Evolutionary conservation across 192 early-diverging fungal genomes (phyloP).

Genomic region (Coemansia sp.): DNA sequence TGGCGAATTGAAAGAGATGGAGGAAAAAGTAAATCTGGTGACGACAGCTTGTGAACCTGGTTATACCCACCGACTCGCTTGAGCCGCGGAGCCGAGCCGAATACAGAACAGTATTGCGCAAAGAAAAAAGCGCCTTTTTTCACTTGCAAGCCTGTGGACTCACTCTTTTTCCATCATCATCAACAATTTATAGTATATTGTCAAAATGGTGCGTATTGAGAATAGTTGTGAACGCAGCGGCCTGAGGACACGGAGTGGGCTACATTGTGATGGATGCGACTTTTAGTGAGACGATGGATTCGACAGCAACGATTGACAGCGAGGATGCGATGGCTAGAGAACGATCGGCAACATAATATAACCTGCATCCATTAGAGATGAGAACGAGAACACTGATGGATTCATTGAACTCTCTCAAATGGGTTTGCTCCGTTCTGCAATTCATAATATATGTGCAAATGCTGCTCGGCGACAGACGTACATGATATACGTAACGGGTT

Average conservation of each 20-base stretch:
- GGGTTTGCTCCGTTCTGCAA: neutral
- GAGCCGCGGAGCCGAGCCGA: neutral
- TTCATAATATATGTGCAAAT: neutral
- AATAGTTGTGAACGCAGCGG: neutral
- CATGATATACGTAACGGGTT: no score
- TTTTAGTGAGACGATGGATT: neutral
- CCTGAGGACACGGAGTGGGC: neutral
- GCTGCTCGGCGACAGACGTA: neutral
- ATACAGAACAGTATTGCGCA: no score
- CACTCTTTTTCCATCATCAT: conserved; percentile 33
- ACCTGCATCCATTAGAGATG: neutral
- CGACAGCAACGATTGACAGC: neutral
- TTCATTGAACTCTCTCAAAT: neutral
- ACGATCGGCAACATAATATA: neutral
- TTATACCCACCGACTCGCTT: no score
- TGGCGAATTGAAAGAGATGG: neutral
- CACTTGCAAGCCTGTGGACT: neutral
- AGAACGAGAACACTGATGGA: neutral
- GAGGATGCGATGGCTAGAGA: neutral
- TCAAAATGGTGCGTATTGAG: conserved; percentile 21
- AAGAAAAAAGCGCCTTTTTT: neutral
- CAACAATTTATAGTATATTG: conserved; percentile 32
- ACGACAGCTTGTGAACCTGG: no score
- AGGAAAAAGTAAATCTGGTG: no score
- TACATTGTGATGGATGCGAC: conserved; percentile 5